phyloP scores from a whole-genome alignment of 106 monocot genomes.

The Dendrobium nobile region DNA sequence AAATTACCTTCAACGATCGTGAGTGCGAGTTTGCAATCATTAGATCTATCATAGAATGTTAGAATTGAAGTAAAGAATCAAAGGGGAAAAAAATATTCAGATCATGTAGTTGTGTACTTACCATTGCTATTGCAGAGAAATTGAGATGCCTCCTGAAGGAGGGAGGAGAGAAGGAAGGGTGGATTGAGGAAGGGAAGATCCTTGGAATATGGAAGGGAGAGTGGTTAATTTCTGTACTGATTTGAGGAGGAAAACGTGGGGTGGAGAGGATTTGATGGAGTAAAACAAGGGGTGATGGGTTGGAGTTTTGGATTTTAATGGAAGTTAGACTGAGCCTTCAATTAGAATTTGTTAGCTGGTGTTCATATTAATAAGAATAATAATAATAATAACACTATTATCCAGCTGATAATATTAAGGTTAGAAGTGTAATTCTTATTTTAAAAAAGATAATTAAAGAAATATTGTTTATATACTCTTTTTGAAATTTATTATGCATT shows the following conservation, averaged over 20 bases:
- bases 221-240: neutral
- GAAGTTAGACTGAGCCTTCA: neutral
- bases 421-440: too few species aligned
- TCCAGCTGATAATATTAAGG: too few species aligned
- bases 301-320: too few species aligned
- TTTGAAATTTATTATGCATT: too few species aligned
- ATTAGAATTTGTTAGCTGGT: too few species aligned
- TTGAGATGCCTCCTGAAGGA: neutral
- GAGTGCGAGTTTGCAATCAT: neutral
- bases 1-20: neutral
- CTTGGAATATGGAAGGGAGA: neutral
- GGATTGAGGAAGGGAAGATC: neutral
- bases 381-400: too few species aligned
- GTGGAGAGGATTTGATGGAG: neutral
- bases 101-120: neutral
- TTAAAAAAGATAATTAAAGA: too few species aligned
- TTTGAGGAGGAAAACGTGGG: neutral
- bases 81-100: too few species aligned
- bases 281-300: neutral
- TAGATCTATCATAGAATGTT: neutral
- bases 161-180: neutral
- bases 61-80: neutral
- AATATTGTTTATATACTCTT: too few species aligned
- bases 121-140: constrained; percentile 8
- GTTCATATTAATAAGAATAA: too few species aligned